Conservation (phyloP, 805 yeast species). For the Candida anglica region DNA sequence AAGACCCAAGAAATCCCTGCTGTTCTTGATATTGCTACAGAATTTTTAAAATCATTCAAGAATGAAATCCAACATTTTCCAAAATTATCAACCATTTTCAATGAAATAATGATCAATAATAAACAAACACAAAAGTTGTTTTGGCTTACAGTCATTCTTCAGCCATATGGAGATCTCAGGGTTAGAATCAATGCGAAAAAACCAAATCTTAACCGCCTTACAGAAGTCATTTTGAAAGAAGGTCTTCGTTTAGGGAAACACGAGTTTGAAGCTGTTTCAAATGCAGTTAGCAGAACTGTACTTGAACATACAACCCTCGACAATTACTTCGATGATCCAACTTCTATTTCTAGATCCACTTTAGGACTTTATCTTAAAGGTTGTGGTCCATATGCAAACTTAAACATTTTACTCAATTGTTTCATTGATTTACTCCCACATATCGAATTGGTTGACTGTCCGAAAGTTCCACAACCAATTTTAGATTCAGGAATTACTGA, state of each 20-base stretch:
- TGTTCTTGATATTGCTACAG: constrained; percentile 19
- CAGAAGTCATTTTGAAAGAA: constrained; percentile 55
- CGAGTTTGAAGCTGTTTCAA: constrained; percentile 49
- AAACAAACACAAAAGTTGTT: constrained; percentile 21
- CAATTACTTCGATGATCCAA: constrained; percentile 10
- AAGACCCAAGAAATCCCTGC: constrained; percentile 9
- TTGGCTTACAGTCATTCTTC: constrained; percentile 48
- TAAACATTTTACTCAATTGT: constrained; percentile 36
- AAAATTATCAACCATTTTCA: background rate
- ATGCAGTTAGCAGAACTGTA: constrained; percentile 30
- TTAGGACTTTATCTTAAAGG: constrained; percentile 57
- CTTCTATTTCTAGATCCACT: constrained; percentile 42
- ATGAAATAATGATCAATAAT: constrained; percentile 3
- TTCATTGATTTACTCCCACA: constrained; percentile 22
- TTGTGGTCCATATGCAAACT: constrained; percentile 49
- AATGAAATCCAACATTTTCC: background rate
- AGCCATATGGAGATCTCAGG: constrained; percentile 42
- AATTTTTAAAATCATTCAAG: constrained; percentile 8
- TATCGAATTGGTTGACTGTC: background rate
- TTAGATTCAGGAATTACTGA: background rate
- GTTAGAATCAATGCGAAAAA: constrained; percentile 39
- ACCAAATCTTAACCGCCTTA: constrained; percentile 31
- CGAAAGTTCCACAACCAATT: background rate
- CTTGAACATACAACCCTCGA: constrained; percentile 20
- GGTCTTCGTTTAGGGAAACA: constrained; percentile 64